Base-by-base conservation (phyloP, 805 yeast genomes). In the Metschnikowia drakensbergensis region DNA sequence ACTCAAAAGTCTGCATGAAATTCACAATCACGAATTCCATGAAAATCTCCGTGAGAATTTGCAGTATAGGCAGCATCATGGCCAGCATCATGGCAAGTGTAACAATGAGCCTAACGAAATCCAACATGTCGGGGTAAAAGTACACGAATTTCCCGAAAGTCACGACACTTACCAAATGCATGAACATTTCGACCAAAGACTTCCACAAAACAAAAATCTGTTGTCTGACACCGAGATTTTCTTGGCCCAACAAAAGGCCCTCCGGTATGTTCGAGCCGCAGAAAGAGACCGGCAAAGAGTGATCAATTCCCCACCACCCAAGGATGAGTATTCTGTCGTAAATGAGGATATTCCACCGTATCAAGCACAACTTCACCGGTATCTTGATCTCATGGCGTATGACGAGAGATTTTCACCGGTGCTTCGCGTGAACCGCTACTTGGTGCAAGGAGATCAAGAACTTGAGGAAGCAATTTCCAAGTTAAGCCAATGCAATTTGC, bases 361-460 rank as follows among this genome's bases (percentile, higher is more conserved):
- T 42, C 46, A 51, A 10, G 60, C 58, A 13, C 47, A 45, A 11
- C 62, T 62, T 31, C 63, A 61, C 39, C 49, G 49, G 26, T 45
- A 50, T 31, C 49, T 53, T 13, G 66, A 62, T 37, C 54, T 62
- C 42, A 37, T 62, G 10, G 58, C 64, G 10, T 62, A 58, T 45
- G 65, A 62, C 48, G 62, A 60, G 26, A 45, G 66, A 17, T 62
- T 57, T 47, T 42, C 58, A 7, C 65, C 65, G 2, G 53, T 58
- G 22, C 54, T 61, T 11, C 47, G 65, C 9, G 58, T 62, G 31
- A 62, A 61, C 47, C 52, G 61, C n/a, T 42, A 48, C 25, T 47
- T 61, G 43, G 54, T 62, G 13, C 54, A 40, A 27, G 53, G 54
- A 9, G 63, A 60, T 6, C 40, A 37, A 7, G 54, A 53, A 11